These are phyloP conservation scores for Medicago truncatula DNA, from an alignment of 306 rosid genomes.

Conservation along the genomic window MtrunA17r5.0-ANR NC_053047.1:39971501-39972000, in stretches of 20 bases:
- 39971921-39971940: no score
- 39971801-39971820: not conserved
- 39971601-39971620: no score
- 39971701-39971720: slow-evolving; percentile 51
- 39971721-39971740: slow-evolving; percentile 54
- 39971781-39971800: slow-evolving; percentile 56
- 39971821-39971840: no score
- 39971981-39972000: no score
- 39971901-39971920: no score
- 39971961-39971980: no score
- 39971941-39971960: no score
- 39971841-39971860: no score
- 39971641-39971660: slow-evolving; percentile 57
- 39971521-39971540: not conserved
- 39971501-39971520: not conserved
- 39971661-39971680: not conserved
- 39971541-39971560: no score
- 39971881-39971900: not conserved
- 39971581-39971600: no score
- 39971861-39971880: not conserved
- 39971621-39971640: not conserved
- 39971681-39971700: not conserved
- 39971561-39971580: no score
- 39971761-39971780: slow-evolving; percentile 88
- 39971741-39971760: slow-evolving; percentile 73